Conservation (phyloP, 2,329 filamentous ascomycete species). For the Trichoderma aggressivum region DNA sequence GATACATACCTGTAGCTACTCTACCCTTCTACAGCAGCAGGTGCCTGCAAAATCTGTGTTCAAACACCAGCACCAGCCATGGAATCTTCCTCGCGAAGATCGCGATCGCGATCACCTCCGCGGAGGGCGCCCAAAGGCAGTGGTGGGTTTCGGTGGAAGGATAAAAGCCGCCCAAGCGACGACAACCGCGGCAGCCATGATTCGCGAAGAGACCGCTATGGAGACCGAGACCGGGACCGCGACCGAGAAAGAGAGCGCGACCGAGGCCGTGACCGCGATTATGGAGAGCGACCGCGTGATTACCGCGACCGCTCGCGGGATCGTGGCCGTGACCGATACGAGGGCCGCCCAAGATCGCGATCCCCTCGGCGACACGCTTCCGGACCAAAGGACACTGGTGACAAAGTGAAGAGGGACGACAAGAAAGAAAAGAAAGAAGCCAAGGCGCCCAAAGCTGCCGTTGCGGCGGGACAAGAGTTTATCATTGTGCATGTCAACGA, state of each 20-base stretch:
- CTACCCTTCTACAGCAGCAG: neutral
- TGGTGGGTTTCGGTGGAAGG: conserved; percentile 58
- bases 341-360: conserved; percentile 21
- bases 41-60: neutral
- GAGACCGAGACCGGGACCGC: conserved; percentile 25
- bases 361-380: conserved; percentile 26
- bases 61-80: conserved; percentile 19
- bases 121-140: conserved; percentile 25
- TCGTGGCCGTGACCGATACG: conserved; percentile 31
- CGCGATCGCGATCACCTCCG: conserved; percentile 28
- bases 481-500: conserved; percentile 95
- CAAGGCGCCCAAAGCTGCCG: conserved; percentile 27
- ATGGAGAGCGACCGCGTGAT: conserved; percentile 40
- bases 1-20: neutral
- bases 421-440: conserved; percentile 39
- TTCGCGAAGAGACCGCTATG: conserved; percentile 30
- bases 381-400: conserved; percentile 34
- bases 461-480: conserved; percentile 64
- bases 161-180: conserved; percentile 49
- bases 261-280: conserved; percentile 20
- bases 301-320: conserved; percentile 41
- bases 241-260: neutral
- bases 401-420: conserved; percentile 38
- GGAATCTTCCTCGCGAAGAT: conserved; percentile 24
- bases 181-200: conserved; percentile 39